Evolutionary conservation across 768 basidiomycete species (phyloP), one percentile per base, ranked within the genome.

Genomic region (Tulasnella sp.): DNA sequence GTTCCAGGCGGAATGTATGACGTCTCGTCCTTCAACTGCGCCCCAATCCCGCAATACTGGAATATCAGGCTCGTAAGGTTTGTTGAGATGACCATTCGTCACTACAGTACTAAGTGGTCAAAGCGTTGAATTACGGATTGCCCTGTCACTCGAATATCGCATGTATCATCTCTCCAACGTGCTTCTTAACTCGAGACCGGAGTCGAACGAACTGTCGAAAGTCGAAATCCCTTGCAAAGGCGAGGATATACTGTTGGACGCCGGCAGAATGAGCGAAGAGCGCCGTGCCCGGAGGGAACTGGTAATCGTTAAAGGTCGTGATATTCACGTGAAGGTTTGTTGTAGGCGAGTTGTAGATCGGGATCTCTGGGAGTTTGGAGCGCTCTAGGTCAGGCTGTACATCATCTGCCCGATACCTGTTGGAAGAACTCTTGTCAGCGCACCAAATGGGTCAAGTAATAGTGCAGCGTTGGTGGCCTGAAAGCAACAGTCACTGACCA

Each of bases 261-360:
- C 85, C 84, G 0, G 86, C 80, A 2, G 92, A 92, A 9, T 80
- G 81, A 0, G 94, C 93, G 83, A 88, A 95, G 39, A 94, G 85
- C 1, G 90, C 87, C 0, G 93, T 94, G 2, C 88, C 89, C 0
- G 92, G 90, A 0, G 92, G 92, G 81, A 94, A 94, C 0, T 86
- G 81, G 81, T 88, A 90, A 69, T 87, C 87, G 0, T 87, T 85
- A 80, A 86, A 94, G 2, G 88, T 88, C 94, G 95, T 95, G 73
- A 91, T 78, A 0, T 91, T 91, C 80, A 94, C 92, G 0, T 93
- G 92, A 6, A 95, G 82, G 81, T 95, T 95, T 0, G 93, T 91
- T n/a, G 91, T 91, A 16, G 95, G 85, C 0, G 91, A 91, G 81
- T 94, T 91, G 81, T 95, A 95, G 11, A 93, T 81, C 2, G 94